A percentile compares a stretch with the other conserved stretches of the same genome.
phyloP scores from a whole-genome alignment of 441 rosid genomes.

The Aleurites moluccanus region DNA sequence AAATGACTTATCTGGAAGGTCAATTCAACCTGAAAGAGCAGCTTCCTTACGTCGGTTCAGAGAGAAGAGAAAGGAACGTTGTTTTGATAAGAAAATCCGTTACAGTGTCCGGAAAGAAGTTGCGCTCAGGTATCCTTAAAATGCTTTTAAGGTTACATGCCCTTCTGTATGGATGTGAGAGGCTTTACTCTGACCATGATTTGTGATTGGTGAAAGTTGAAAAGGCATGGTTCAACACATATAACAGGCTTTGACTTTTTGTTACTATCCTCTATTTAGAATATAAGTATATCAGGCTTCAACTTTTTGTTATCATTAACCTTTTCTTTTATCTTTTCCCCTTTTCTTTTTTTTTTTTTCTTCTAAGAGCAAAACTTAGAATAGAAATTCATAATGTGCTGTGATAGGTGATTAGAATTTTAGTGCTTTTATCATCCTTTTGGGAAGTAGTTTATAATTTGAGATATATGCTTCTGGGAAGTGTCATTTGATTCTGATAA shows the following conservation, averaged over 20 bases:
- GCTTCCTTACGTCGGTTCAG: conserved; percentile 85
- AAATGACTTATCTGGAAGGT: conserved; percentile 34
- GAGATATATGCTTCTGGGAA: neutral
- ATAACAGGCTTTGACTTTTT: neutral
- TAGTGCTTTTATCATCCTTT: neutral
- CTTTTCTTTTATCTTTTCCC: neutral
- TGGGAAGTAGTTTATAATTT: neutral
- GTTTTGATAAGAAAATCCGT: conserved; percentile 89
- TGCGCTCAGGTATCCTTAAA: conserved; percentile 62
- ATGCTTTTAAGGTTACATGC: neutral
- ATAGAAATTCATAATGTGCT: neutral
- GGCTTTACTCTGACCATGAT: neutral
- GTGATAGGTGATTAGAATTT: neutral
- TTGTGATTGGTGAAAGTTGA: neutral
- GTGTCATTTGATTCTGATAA: neutral
- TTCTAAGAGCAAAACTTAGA: neutral
- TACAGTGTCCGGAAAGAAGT: conserved; percentile 92
- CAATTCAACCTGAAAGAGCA: conserved; percentile 69
- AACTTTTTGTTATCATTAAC: neutral
- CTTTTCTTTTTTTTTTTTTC: too few relatives aligned
- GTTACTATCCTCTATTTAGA: neutral
- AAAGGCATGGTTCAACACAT: neutral
- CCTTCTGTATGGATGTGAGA: neutral
- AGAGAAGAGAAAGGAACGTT: conserved; percentile 87
- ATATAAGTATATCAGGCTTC: neutral